Evolutionary conservation across 2,329 filamentous ascomycete genomes (phyloP).

Genomic region (Aspergillus unguis): DNA sequence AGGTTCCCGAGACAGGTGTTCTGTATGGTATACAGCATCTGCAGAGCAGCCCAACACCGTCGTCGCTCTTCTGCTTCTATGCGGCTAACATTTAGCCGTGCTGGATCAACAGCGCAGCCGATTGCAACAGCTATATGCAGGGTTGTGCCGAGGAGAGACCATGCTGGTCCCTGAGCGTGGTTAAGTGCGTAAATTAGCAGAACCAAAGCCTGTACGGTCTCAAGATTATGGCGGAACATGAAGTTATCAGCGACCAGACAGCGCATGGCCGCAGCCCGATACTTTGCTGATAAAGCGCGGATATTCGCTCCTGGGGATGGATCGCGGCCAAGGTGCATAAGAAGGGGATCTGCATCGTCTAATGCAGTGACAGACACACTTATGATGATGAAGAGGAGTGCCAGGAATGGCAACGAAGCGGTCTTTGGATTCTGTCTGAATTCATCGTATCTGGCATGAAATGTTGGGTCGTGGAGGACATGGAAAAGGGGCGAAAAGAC

Average conservation of each 20-base stretch:
- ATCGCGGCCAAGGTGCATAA: constrained; percentile 25
- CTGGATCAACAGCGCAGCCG: constrained; percentile 32
- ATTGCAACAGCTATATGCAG: constrained; percentile 29
- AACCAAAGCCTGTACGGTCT: constrained; percentile 28
- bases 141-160: constrained; percentile 29
- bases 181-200: constrained; percentile 31
- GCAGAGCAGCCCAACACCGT: constrained; percentile 29
- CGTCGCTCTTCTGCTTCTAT: constrained; percentile 28
- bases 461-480: constrained; percentile 29
- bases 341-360: constrained; percentile 18
- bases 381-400: constrained; percentile 16
- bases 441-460: constrained; percentile 21
- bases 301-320: constrained; percentile 18
- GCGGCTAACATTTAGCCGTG: constrained; percentile 20
- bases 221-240: constrained; percentile 27
- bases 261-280: constrained; percentile 26
- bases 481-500: constrained; percentile 23
- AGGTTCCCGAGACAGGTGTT: constrained; percentile 30
- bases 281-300: constrained; percentile 23
- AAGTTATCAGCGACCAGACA: constrained; percentile 32
- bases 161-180: constrained; percentile 28
- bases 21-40: constrained; percentile 34
- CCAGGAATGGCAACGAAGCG: constrained; percentile 24
- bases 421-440: constrained; percentile 21
- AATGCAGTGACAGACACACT: constrained; percentile 26